Conservation (phyloP, 169 alveolate species). For the Cyclospora cayetanensis region DNA sequence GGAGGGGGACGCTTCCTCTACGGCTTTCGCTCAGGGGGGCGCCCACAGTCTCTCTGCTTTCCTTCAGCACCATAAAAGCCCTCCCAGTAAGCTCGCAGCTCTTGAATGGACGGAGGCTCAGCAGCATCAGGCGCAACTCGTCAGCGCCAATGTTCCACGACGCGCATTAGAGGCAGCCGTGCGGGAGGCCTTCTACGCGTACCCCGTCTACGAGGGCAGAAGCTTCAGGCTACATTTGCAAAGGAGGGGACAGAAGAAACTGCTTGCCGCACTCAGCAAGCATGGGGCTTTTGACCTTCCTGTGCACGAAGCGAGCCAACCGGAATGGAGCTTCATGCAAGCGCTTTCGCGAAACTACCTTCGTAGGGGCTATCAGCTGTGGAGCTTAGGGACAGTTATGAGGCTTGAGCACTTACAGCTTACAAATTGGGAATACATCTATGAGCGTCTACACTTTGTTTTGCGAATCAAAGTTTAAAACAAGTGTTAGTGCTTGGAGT, state of each 20-base stretch:
- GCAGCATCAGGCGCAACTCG: no score
- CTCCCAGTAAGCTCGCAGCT: not conserved
- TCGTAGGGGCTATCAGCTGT: conserved; percentile 14
- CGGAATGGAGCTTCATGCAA: not conserved
- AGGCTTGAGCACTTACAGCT: not conserved
- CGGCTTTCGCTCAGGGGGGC: not conserved
- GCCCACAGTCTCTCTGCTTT: not conserved
- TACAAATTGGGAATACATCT: not conserved
- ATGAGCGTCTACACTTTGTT: no score
- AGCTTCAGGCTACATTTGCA: not conserved
- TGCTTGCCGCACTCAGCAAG: not conserved
- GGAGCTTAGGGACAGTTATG: conserved; percentile 15
- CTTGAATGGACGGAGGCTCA: no score
- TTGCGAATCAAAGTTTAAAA: no score
- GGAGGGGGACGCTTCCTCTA: not conserved
- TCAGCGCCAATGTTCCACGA: no score
- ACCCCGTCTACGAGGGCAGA: not conserved
- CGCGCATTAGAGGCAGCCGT: not conserved
- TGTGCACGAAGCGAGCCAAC: not conserved
- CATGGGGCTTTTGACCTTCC: not conserved
- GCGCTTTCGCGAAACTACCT: not conserved
- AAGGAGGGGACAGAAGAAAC: not conserved
- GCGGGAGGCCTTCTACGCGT: not conserved
- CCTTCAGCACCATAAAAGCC: not conserved
- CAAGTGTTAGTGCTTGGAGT: not conserved